Evolutionary conservation across 345 rosid species (phyloP).

Genomic region (Conringia planisiliqua): DNA sequence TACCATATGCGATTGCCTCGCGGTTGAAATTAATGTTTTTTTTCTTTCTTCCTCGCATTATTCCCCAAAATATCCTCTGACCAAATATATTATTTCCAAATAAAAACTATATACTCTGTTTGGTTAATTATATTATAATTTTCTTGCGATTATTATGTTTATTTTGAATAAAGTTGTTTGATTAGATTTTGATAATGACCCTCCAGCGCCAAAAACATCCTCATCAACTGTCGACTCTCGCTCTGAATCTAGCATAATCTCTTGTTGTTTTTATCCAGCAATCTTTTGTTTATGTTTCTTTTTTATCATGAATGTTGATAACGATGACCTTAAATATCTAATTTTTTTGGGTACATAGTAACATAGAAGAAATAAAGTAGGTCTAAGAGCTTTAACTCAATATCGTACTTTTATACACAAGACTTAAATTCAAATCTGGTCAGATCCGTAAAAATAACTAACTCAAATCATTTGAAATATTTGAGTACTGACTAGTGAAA

Average conservation of each 20-base stretch:
- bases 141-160: neutral
- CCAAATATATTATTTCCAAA: conserved; percentile 21
- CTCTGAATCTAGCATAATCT: neutral
- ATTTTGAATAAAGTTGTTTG: conserved; percentile 10
- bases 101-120: neutral
- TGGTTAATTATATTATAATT: neutral
- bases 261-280: neutral
- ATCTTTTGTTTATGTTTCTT: neutral
- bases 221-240: conserved; percentile 6
- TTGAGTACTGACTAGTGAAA: neutral
- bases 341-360: neutral
- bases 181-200: conserved; percentile 20
- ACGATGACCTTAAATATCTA: neutral
- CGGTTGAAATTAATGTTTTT: conserved; percentile 31
- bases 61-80: conserved; percentile 3
- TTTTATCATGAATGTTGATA: neutral
- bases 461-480: neutral
- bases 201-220: conserved; percentile 18
- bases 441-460: neutral
- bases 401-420: neutral
- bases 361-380: conserved; percentile 10
- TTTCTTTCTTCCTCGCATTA: neutral
- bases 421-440: neutral
- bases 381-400: conserved; percentile 7
- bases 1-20: conserved; percentile 30